Base-by-base conservation (phyloP, 192 early-diverging fungal species). In the Coemansia sp. region DNA sequence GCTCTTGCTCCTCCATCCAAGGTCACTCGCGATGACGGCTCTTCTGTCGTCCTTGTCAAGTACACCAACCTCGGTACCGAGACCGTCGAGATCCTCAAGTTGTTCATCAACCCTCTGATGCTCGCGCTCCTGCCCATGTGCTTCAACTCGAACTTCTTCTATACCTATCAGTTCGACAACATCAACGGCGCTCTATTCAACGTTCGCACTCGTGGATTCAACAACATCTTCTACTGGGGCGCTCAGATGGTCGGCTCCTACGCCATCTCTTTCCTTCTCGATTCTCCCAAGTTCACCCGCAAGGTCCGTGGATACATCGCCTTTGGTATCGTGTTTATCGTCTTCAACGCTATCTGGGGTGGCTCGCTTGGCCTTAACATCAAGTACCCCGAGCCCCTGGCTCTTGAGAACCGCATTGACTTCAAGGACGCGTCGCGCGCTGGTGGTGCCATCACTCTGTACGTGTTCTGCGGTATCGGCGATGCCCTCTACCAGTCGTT, bases 401-500 rank as follows among this genome's bases (percentile, higher is more conserved):
- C 53, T 28, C n/a, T 58, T 3, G 60, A 50, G 6, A 35, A 65
- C 6, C 71, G 79, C 23, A 72, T 87, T 52, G 79, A 86, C 59
- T 82, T 85, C 42, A 79, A 63, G 33, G 76, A 85, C 45, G 60
- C 68, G 34, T 55, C 66, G 18, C 68, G 76, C 11, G 88, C 86
- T 61, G 80, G 79, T 21, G 87, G 86, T 23, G 78, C 87, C 2
- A 78, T 90, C 37, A 73, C 92, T 66, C 68, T 91, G 35, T 95
- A 93, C 67, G 69, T 90, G 59, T 66, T 87, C 56, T 93, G 89
- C 73, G 94, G 94, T 37, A 35, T 91, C 5, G 85, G 82, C 65
- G 94, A 95, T 71, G 89, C 94, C 33, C 85, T 93, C 62, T 93
- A 88, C 84, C 94, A 95, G 83, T 85, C 84, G 65, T 87, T 84